phyloP scores from a whole-genome alignment of 2,329 filamentous ascomycete species.

The Colletotrichum sp. region DNA sequence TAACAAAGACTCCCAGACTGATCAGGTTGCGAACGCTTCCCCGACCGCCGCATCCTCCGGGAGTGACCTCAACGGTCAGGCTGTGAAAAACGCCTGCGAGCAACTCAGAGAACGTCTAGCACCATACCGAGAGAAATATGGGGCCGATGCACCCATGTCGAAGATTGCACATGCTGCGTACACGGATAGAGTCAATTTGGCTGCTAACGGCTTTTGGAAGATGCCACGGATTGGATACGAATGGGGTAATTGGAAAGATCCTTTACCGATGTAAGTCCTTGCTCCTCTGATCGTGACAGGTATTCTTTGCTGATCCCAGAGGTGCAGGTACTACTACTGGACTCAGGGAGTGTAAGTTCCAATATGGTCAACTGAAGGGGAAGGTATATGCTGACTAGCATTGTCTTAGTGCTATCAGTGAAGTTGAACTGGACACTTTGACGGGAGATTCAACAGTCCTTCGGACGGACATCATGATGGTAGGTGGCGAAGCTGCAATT shows the following conservation, averaged over 20 bases:
- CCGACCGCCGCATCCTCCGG: not conserved
- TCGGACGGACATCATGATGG: not conserved
- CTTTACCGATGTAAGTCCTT: not conserved
- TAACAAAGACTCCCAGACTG: not conserved
- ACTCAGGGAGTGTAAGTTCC: not conserved
- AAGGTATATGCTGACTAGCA: not conserved
- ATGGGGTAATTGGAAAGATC: not conserved
- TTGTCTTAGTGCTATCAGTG: not conserved
- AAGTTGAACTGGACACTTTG: not conserved
- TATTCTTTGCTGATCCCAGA: not conserved
- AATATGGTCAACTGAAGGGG: fast-evolving
- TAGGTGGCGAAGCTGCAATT: not conserved
- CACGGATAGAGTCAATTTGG: not conserved
- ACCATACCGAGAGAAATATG: not conserved
- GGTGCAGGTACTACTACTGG: not conserved
- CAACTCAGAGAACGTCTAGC: not conserved
- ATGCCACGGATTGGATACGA: not conserved
- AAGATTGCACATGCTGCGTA: not conserved
- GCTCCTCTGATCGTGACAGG: not conserved
- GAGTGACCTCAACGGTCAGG: not conserved
- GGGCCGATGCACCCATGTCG: not conserved
- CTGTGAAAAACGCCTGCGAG: not conserved
- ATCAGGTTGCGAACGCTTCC: not conserved
- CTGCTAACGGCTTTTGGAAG: not conserved
- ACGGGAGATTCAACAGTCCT: not conserved